These are phyloP conservation scores for Seiridium unicorne DNA, from an alignment of 2,329 filamentous ascomycete genomes.

Conservation along the genomic window DNA sequence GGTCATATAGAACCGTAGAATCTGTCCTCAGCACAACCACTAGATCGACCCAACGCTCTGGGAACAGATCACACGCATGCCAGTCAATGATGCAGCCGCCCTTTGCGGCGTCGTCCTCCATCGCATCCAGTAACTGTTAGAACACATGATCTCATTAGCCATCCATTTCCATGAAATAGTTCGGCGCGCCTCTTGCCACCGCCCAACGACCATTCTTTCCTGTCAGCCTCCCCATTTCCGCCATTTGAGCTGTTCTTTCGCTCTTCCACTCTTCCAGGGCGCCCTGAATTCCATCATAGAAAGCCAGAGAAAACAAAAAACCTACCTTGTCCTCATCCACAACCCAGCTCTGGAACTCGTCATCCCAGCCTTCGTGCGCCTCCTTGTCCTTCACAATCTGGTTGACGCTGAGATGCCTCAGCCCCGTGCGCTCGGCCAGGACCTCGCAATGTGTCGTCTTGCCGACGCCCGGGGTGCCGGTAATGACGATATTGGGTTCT, in stretches of 20 bases:
- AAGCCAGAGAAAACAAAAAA: constrained; percentile 8
- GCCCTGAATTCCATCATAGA: too few species aligned
- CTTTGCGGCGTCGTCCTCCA: constrained; percentile 75
- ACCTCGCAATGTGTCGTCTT: constrained; percentile 91
- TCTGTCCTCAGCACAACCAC: constrained; percentile 88
- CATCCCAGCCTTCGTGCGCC: constrained; percentile 86
- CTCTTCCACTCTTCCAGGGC: too few species aligned
- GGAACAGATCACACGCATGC: constrained; percentile 96
- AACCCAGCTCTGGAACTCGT: constrained; percentile 83
- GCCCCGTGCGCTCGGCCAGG: constrained; percentile 70
- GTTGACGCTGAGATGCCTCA: constrained; percentile 86
- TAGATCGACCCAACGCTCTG: constrained; percentile 89
- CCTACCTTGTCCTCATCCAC: constrained; percentile 93
- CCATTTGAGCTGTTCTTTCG: too few species aligned
- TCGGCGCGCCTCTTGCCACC: too few species aligned
- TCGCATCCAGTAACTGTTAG: constrained; percentile 74
- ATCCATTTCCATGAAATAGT: neutral
- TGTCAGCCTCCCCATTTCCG: too few species aligned
- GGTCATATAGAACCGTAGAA: constrained; percentile 79
- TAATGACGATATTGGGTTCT: constrained; percentile 87
- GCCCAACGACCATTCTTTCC: too few species aligned
- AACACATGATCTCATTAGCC: constrained; percentile 9
- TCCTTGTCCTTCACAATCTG: constrained; percentile 84
- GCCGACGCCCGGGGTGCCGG: constrained; percentile 91
- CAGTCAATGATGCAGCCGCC: constrained; percentile 94